These are phyloP conservation scores for Poteriospumella lacustris DNA, from an alignment of 108 stramenopile species.

Conservation along the genomic window DNA sequence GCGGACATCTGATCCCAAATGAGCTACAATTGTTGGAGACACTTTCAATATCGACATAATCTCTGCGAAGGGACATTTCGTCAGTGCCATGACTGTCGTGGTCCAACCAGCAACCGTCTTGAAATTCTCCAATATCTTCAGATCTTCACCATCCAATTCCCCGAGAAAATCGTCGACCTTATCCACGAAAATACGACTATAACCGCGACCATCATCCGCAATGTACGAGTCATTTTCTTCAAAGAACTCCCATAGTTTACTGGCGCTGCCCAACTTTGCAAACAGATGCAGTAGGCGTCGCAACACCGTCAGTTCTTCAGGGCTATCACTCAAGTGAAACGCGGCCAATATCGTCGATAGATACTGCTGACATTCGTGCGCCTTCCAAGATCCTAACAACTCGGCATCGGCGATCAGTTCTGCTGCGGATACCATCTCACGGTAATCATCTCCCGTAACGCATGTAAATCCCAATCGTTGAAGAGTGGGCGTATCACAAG, in stretches of 20 bases:
- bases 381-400: too few relatives aligned
- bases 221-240: background rate
- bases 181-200: background rate
- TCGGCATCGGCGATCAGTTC: too few relatives aligned
- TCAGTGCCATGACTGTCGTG: background rate
- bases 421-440: too few relatives aligned
- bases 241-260: conserved; percentile 14
- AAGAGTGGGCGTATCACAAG: too few relatives aligned
- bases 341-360: too few relatives aligned
- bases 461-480: too few relatives aligned
- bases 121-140: background rate
- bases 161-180: conserved; percentile 14
- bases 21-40: background rate
- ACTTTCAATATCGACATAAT: background rate
- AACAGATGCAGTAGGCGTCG: background rate
- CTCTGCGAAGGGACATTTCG: background rate
- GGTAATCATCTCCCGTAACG: too few relatives aligned
- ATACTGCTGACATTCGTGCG: too few relatives aligned
- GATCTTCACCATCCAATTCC: background rate
- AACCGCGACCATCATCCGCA: background rate
- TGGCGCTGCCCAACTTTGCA: background rate
- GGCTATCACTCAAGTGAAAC: too few relatives aligned
- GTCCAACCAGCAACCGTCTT: background rate
- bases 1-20: background rate
- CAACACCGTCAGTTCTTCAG: too few relatives aligned